Evolutionary conservation across 192 early-diverging fungal genomes (phyloP), one percentile per base, ranked within the genome.

Genomic region (Geosiphon pyriformis): DNA sequence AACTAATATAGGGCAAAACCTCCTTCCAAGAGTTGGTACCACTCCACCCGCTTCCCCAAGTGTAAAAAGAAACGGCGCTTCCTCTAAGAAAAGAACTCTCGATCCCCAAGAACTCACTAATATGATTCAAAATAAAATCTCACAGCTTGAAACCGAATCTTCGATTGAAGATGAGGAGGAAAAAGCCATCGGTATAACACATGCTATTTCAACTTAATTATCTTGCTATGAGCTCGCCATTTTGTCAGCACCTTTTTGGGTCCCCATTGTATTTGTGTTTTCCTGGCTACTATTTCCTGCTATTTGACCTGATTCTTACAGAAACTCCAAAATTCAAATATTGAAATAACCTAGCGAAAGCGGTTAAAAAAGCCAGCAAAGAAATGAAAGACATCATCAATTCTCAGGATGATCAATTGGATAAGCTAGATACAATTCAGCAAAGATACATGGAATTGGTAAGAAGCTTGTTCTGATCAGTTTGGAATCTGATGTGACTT

Each of bases 371-470:
- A 63, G 78, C 82, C 18, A 75, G 79, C 42, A 82, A 69, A 49
- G 83, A 86, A 52, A 78, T 85, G 18, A 72, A 64, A 22, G 71
- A 80, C 29, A 66, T 82, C 10, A 74, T 76, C 29, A 77, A 85
- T 49, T 76, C 74, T 17, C 73, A 78, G 33, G 65, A 81, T 23
- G 79, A 74, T 61, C 70, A 75, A 37, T 51, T 72, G 30, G 81
- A 76, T 23, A 77, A 76, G 48, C 42, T 80, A 32, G 76, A 73
- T 17, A 35, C 78, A 3, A 79, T 85, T 46, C 82, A 85, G 32
- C 60, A 75, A 23, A 80, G 76, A 52, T 85, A 86, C 61, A 72
- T 86, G 58, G 84, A 85, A 31, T 72, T 85, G 80, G 83, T 85
- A 73, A 74, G 51, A n/a, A 27, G 17, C 26, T 35, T 59, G 3